phyloP scores from a whole-genome alignment of 2,329 filamentous ascomycete genomes.

The Exserohilum turcica region DNA sequence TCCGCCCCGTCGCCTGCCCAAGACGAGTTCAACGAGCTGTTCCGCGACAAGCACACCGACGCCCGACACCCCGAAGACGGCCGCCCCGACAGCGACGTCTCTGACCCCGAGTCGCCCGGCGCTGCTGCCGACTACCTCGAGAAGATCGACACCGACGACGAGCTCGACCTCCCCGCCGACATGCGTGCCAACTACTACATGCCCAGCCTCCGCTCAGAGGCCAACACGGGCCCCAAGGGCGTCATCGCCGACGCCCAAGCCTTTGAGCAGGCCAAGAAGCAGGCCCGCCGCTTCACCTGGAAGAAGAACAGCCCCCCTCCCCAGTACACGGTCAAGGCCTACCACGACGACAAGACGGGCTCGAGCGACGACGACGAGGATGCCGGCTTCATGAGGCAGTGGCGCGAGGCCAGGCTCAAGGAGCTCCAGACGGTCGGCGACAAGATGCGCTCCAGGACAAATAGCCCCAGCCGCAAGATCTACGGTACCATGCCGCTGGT shows the following conservation, averaged over 20 bases:
- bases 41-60: constrained; percentile 53
- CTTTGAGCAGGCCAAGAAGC: constrained; percentile 67
- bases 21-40: constrained; percentile 59
- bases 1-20: constrained; percentile 48
- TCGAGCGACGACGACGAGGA: constrained; percentile 67
- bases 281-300: constrained; percentile 44
- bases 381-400: constrained; percentile 79
- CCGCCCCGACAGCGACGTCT: constrained; percentile 63
- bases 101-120: constrained; percentile 60
- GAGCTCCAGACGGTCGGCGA: constrained; percentile 72
- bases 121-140: constrained; percentile 61
- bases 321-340: constrained; percentile 39
- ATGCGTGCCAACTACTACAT: constrained; percentile 63
- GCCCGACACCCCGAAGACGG: constrained; percentile 56
- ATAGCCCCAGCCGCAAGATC: constrained; percentile 75
- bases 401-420: constrained; percentile 78
- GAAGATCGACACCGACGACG: constrained; percentile 59
- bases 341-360: constrained; percentile 57
- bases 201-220: constrained; percentile 67
- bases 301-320: constrained; percentile 26
- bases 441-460: constrained; percentile 64
- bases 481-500: constrained; percentile 83
- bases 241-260: constrained; percentile 83
- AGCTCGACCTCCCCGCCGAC: constrained; percentile 53
- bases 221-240: constrained; percentile 81